Base-by-base conservation (phyloP, 1,284 basidiomycete genomes). In the Filobasidium uniguttulatum region DNA sequence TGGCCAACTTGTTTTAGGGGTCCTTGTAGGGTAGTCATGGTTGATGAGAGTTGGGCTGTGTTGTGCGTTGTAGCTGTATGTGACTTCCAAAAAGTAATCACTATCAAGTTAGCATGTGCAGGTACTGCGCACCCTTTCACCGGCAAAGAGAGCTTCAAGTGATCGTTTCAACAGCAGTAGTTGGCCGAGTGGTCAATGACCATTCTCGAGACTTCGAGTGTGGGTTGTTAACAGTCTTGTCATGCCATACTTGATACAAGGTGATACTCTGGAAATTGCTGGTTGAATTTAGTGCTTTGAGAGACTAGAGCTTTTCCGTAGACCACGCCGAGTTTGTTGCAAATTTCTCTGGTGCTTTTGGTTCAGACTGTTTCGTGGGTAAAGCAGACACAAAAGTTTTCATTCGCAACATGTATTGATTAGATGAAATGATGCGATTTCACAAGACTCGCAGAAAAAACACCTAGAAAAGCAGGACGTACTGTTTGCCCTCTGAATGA, bases 401-500 rank as follows among this genome's bases (percentile, higher is more conserved):
- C 28, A 28, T 29, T 23, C 17, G 14, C 31, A 20, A 44, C 14
- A 19, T 12, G 43, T 15, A 29, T 12, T 9, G n/a, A 5, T 19
- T 15, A 44, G 19, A 19, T 17, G 43, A 14, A 22, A 30, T 7
- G 12, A 17, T 28, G 14, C 28, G 43, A 19, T 4, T 28, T 30
- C 29, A 30, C 17, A 6, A n/a, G 26, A 31, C n/a, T n/a, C n/a
- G 3, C 10, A 3, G 20, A 2, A 30, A 7, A 14, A n/a, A 29
- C 19, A 29, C 2, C 22, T n/a, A n/a, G 29, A 50, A 23, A 37
- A 20, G 22, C 19, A 46, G 8, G 10, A 59, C 83, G 64, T 65
- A 90, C 89, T 66, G 75, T 75, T 68, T 94, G 89, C 46, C 87
- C 87, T 59, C 90, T 77, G 61, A 72, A 63, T 63, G 85, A 84